Base-by-base conservation (phyloP, 1,284 basidiomycete genomes). In the Boletus semigastroideus region DNA sequence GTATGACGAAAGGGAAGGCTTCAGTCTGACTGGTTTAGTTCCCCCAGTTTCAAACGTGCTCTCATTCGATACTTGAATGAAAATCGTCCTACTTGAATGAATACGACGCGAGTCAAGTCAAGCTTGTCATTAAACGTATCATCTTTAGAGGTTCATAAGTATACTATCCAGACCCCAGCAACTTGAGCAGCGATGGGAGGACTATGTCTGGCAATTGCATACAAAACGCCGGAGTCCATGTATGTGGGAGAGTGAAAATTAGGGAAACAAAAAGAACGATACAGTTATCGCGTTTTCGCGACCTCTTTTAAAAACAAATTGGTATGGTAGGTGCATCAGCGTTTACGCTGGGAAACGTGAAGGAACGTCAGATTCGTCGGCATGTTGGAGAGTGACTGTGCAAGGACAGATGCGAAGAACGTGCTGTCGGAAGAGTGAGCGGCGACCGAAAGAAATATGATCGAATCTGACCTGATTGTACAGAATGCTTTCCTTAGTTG, bases 201-300 rank as follows among this genome's bases (percentile, higher is more conserved):
- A 13, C n/a, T 44, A 49, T 40, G 37, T 6, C 37, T 36, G 48
- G 56, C n/a, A n/a, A n/a, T n/a, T n/a, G n/a, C 27, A 48, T 57
- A 50, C 57, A 48, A 46, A 20, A 38, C 45, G 44, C 39, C 13
- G 19, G 47, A 51, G 59, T 61, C 49, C 49, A 48, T 38, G 37
- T 19, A n/a, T 38, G 37, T 59, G 20, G 25, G 19, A 46, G 28
- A 42, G 16, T 25, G 9, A 22, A 7, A 48, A 34, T 6, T 2
- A 31, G 30, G 14, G 30, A 31, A 14, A 37, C 39, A 9, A 16
- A 42, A 11, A 3, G 17, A 25, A 3, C 13, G n/a, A 20, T 30
- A 38, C 7, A 4, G 3, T 8, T 25, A 13, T 25, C 34, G 41
- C 37, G 27, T 46, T 12, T 8, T 58, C 51, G 44, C 31, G 28